Percentiles rank a stretch among this genome's conserved stretches.
Evolutionary conservation across 192 early-diverging fungal genomes (phyloP).

Genomic region (Haplosporangium gracile): DNA sequence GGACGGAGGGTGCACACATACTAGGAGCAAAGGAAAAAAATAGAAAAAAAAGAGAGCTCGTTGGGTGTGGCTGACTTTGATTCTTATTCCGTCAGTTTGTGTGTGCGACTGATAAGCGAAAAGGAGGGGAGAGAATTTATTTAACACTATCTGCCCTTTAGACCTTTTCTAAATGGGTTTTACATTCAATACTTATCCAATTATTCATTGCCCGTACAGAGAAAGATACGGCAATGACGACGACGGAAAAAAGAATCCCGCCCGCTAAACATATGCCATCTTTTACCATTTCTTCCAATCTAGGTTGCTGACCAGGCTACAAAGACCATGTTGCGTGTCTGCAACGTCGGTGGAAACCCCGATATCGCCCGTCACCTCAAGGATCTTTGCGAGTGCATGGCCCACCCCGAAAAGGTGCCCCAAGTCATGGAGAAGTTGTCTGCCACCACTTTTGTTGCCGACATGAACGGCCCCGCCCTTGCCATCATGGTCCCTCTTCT

Average conservation of each 20-base stretch:
- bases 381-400: slow-evolving; percentile 79
- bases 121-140: not conserved
- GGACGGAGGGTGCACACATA: not conserved
- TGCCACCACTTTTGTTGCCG: slow-evolving; percentile 85
- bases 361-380: slow-evolving; percentile 84
- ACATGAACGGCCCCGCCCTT: slow-evolving; percentile 81
- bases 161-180: not conserved
- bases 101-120: not conserved
- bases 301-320: slow-evolving; percentile 65
- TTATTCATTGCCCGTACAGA: not conserved
- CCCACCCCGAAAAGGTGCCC: slow-evolving; percentile 83
- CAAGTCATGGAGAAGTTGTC: slow-evolving; percentile 82
- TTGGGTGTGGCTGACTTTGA: slow-evolving; percentile 39
- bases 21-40: not conserved
- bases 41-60: not conserved
- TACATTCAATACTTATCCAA: not conserved
- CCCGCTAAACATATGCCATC: slow-evolving; percentile 16
- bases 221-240: not conserved
- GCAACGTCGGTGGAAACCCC: slow-evolving; percentile 80
- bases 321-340: slow-evolving; percentile 77
- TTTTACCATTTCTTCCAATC: not conserved
- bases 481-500: slow-evolving; percentile 86
- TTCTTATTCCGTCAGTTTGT: slow-evolving; percentile 6
- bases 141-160: not conserved
- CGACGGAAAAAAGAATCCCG: not conserved